Percentiles rank a stretch among this genome's conserved stretches.
phyloP scores from a whole-genome alignment of 2,329 filamentous ascomycete species.

The Nemania serpens region DNA sequence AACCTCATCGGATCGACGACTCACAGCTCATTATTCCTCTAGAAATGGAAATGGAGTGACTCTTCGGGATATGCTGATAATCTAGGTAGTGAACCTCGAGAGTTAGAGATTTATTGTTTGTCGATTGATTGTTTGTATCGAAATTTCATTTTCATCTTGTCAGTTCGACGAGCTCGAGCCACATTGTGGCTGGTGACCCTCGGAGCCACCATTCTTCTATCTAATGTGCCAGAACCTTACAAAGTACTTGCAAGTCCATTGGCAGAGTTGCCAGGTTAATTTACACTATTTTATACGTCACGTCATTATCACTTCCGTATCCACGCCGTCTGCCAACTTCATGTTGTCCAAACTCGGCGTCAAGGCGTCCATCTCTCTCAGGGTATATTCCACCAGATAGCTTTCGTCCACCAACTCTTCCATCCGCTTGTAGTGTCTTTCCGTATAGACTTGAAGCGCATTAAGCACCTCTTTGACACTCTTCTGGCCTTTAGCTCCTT shows the following conservation, averaged over 20 bases:
- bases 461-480: slow-evolving; percentile 84
- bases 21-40: slow-evolving; percentile 4
- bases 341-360: slow-evolving; percentile 50
- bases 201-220: too few relatives aligned
- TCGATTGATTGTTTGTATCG: too few relatives aligned
- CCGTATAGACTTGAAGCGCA: slow-evolving; percentile 87
- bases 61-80: not conserved
- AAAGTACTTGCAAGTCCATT: too few relatives aligned
- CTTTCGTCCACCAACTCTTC: slow-evolving; percentile 94
- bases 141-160: slow-evolving; percentile 27
- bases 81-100: not conserved
- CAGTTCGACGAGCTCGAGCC: slow-evolving; percentile 30
- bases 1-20: slow-evolving; percentile 54
- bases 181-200: slow-evolving; percentile 27
- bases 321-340: slow-evolving; percentile 46
- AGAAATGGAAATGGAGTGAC: not conserved
- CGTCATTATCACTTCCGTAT: slow-evolving; percentile 50
- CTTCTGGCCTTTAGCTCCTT: slow-evolving; percentile 61
- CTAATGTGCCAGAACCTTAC: too few relatives aligned
- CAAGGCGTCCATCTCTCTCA: slow-evolving; percentile 87
- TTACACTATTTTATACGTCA: slow-evolving; percentile 14
- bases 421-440: slow-evolving; percentile 86
- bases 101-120: slow-evolving; percentile 12
- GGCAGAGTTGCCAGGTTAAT: not conserved
- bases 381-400: slow-evolving; percentile 89